phyloP scores from a whole-genome alignment of 495 filamentous ascomycete species.

The Penicillium maclennaniae region DNA sequence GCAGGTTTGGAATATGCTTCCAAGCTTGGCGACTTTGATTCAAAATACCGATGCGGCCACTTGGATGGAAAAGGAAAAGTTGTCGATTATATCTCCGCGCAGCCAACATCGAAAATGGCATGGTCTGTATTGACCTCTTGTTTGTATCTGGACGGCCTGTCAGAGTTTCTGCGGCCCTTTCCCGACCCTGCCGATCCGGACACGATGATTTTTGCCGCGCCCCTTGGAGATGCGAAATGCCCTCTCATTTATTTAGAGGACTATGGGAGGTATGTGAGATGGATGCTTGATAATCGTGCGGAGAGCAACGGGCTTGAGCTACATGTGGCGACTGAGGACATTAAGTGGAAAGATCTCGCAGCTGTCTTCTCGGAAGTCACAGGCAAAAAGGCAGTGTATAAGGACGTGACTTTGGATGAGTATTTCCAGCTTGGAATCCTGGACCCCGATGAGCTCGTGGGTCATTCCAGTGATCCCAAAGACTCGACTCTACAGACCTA shows the following conservation, averaged over 20 bases:
- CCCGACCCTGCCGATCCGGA: no score
- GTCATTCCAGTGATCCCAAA: constrained; percentile 35
- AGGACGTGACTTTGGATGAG: not conserved
- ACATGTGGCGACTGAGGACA: not conserved
- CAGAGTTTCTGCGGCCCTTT: no score
- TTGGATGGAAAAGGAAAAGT: constrained; percentile 17
- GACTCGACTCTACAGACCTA: constrained; percentile 44
- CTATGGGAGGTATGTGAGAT: constrained; percentile 13
- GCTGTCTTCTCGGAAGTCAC: not conserved
- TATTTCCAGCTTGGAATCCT: not conserved
- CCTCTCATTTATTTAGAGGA: constrained; percentile 28
- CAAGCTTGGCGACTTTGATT: constrained; percentile 34
- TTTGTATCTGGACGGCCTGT: no score
- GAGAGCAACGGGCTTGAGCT: constrained; percentile 7
- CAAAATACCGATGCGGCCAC: constrained; percentile 6
- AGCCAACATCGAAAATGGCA: no score
- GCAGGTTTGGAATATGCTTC: constrained; percentile 4
- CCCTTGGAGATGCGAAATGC: constrained; percentile 1
- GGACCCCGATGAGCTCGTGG: constrained; percentile 18
- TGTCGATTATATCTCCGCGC: no score
- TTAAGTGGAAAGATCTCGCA: not conserved
- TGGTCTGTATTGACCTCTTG: no score
- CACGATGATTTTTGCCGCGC: no score
- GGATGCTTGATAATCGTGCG: constrained; percentile 24
- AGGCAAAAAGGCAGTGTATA: not conserved